Evolutionary conservation across 129 eudicot species (phyloP), one percentile per base, ranked within the genome.

Genomic region (Lonicera japonica): DNA sequence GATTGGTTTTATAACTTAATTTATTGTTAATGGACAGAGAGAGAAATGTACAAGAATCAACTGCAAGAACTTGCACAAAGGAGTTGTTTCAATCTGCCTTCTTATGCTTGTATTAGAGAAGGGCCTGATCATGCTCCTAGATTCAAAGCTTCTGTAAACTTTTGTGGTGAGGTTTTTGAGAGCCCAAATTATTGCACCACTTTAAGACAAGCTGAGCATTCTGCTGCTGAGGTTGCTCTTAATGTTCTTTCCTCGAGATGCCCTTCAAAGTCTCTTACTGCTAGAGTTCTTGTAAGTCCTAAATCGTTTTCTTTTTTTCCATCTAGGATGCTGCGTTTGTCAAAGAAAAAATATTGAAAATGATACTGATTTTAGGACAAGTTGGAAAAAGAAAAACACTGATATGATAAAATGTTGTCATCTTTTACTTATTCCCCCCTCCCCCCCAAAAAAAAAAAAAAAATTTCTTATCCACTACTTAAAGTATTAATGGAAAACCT

Each of bases 61-160:
- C 58, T 74, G 16, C 79, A 67, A 24, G 78, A 73, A 63, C 64
- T 73, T 4, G 78, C 78, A 41, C 78, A 73, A 23, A 60, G 78
- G 40, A 74, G 79, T 47, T 74, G 79, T 61, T 74, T 74, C 52
- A 74, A 74, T 48, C 60, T 74, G 13, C 79, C 79, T 18, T 60
- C 79, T 16, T 74, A 74, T 54, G 69, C 64, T 53, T 66, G 79
- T 54, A 61, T 63, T 3, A 25, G 73, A 54, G 73, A 67, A 67
- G 79, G 73, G 11, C 79, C 79, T 40, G 79, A 74, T 67, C 79
- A 74, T 45, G 73, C 79, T 4, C 79, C 79, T 19, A 54, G 79
- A 54, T 67, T 74, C 69, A 67, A 61, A 25, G 79, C 73, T 40
- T 74, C 64, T 40, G 73, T 74, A n/a, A 74, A 74, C 9, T 74